A percentile compares a stretch with the other conserved stretches of the same genome.
These are phyloP conservation scores for Neolentinus lepideus DNA, from an alignment of 1,284 basidiomycete species.

Conservation along the genomic window DNA sequence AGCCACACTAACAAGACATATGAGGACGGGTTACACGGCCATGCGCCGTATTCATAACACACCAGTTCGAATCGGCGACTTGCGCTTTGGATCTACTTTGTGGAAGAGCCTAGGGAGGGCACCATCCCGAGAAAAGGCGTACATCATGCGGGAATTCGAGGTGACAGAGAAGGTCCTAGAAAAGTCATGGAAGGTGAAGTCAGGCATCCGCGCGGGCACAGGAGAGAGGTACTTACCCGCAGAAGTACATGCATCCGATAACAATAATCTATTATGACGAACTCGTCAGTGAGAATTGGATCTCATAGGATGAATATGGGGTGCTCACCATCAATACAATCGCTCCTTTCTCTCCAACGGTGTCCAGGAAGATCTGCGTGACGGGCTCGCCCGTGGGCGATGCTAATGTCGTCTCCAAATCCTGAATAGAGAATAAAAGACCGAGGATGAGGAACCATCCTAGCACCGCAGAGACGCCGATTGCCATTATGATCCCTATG, in stretches of 20 bases:
- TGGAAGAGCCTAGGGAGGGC: constrained; percentile 66
- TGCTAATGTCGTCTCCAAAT: constrained; percentile 46
- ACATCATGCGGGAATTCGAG: constrained; percentile 77
- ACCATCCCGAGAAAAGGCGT: constrained; percentile 64
- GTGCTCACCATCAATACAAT: constrained; percentile 58
- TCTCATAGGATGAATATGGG: background rate
- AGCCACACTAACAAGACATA: constrained; percentile 51
- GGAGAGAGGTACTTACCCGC: constrained; percentile 35
- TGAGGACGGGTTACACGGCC: background rate
- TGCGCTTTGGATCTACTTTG: constrained; percentile 49
- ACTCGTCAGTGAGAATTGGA: background rate
- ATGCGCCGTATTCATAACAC: constrained; percentile 6
- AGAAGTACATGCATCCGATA: constrained; percentile 67
- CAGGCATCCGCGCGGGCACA: background rate
- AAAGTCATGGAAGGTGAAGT: background rate
- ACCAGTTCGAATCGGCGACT: constrained; percentile 65
- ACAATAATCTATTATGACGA: constrained; percentile 41
- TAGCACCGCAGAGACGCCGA: constrained; percentile 57
- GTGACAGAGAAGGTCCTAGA: constrained; percentile 64
- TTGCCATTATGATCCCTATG: constrained; percentile 6
- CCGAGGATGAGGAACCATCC: constrained; percentile 70
- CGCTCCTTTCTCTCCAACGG: constrained; percentile 62
- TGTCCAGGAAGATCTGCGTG: constrained; percentile 69
- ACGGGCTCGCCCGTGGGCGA: constrained; percentile 61
- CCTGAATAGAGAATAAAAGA: constrained; percentile 70